phyloP scores from a whole-genome alignment of 495 filamentous ascomycete genomes.

The Annulohypoxylon stygium region DNA sequence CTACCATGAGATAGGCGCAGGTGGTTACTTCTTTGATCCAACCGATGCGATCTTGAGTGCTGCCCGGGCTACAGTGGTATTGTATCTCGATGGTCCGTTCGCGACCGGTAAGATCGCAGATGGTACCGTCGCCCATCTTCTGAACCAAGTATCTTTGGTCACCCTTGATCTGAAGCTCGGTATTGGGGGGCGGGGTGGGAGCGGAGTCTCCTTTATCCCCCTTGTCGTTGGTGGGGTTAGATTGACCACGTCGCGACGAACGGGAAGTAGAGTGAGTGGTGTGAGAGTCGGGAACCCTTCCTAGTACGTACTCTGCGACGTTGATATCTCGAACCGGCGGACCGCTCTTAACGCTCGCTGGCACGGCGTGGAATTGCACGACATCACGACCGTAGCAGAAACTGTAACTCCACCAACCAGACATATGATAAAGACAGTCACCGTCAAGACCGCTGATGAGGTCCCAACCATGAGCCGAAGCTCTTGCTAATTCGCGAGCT shows the following conservation, averaged over 20 bases:
- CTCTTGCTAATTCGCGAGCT: conserved; percentile 85
- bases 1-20: conserved; percentile 94
- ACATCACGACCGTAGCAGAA: conserved; percentile 93
- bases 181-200: conserved; percentile 62
- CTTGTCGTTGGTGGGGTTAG: conserved; percentile 47
- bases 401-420: conserved; percentile 96
- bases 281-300: conserved; percentile 58
- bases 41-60: conserved; percentile 81
- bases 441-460: conserved; percentile 89
- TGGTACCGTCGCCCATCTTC: conserved; percentile 83
- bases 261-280: conserved; percentile 41
- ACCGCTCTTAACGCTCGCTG: conserved; percentile 70
- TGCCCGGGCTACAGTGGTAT: conserved; percentile 91
- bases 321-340: conserved; percentile 79
- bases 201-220: conserved; percentile 50
- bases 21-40: conserved; percentile 96
- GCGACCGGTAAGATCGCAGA: conserved; percentile 90
- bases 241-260: conserved; percentile 51
- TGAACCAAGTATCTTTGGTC: conserved; percentile 93
- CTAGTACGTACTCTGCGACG: conserved; percentile 85
- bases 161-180: conserved; percentile 82
- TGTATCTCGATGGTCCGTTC: conserved; percentile 87
- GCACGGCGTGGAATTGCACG: conserved; percentile 90
- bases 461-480: conserved; percentile 87
- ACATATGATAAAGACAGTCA: conserved; percentile 88